These are phyloP conservation scores for Ceratocystis harringtonii DNA, from an alignment of 2,329 filamentous ascomycete genomes.

Conservation along the genomic window DNA sequence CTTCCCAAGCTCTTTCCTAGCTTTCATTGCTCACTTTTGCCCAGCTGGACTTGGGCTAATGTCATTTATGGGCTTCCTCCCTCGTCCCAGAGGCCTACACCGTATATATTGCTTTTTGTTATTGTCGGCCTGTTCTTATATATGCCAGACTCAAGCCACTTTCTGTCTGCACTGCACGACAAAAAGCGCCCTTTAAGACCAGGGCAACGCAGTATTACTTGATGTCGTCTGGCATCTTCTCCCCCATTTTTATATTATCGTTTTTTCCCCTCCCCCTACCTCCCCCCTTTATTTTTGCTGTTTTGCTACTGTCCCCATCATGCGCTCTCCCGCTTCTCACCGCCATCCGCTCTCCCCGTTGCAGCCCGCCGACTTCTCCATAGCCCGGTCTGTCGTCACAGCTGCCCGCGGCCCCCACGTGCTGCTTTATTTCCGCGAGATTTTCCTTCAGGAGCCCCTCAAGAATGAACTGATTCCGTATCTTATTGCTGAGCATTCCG, in stretches of 20 bases:
- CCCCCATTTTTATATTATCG: neutral
- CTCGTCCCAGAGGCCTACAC: too few species aligned
- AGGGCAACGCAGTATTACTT: too few species aligned
- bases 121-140: too few species aligned
- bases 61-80: too few species aligned
- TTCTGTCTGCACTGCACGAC: too few species aligned
- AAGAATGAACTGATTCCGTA: constrained; percentile 43
- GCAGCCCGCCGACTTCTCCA: constrained; percentile 33
- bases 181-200: too few species aligned
- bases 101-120: too few species aligned
- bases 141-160: too few species aligned
- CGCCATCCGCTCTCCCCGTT: constrained; percentile 35
- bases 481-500: constrained; percentile 44
- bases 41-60: too few species aligned
- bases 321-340: neutral
- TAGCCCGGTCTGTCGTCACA: constrained; percentile 31
- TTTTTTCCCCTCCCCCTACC: neutral
- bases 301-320: neutral
- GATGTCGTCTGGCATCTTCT: neutral
- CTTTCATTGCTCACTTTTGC: too few species aligned
- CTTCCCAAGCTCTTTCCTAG: too few species aligned
- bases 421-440: constrained; percentile 38
- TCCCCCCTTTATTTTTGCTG: neutral
- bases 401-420: constrained; percentile 2
- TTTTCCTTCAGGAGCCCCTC: constrained; percentile 47